phyloP scores from a whole-genome alignment of 208 protist genomes.

The Trypanosoma avium region DNA sequence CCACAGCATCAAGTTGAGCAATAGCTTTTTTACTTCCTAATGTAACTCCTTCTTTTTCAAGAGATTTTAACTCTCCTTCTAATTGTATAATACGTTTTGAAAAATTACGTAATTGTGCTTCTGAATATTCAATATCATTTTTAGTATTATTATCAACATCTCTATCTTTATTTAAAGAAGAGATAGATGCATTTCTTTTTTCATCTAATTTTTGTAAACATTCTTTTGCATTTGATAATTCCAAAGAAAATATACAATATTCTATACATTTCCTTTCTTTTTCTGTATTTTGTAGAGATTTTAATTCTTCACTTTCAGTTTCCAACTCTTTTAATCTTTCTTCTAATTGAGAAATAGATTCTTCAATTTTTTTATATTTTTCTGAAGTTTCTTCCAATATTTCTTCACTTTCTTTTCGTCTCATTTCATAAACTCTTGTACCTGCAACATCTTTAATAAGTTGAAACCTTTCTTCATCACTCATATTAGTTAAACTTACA shows the following conservation, averaged over 20 bases:
- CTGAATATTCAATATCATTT: constrained; percentile 36
- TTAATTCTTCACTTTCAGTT: constrained; percentile 94
- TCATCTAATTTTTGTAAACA: constrained; percentile 52
- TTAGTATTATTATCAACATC: constrained; percentile 47
- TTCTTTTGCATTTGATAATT: constrained; percentile 62
- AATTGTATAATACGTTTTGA: constrained; percentile 42
- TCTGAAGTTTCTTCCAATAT: constrained; percentile 93
- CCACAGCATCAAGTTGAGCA: constrained; percentile 58
- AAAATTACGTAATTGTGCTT: constrained; percentile 41
- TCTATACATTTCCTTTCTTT: constrained; percentile 89
- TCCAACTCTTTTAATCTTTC: constrained; percentile 94
- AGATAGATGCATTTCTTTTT: constrained; percentile 43
- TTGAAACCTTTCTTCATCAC: constrained; percentile 93
- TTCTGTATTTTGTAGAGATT: constrained; percentile 92
- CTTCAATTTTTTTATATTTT: constrained; percentile 87
- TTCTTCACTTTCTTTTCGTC: constrained; percentile 91
- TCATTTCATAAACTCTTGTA: constrained; percentile 97
- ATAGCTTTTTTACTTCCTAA: constrained; percentile 67
- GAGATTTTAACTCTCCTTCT: constrained; percentile 44
- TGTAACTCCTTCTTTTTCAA: constrained; percentile 57
- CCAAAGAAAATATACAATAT: constrained; percentile 87
- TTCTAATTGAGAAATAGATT: constrained; percentile 93
- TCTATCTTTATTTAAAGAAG: constrained; percentile 43
- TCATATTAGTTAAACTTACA: constrained; percentile 94
- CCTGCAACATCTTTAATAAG: constrained; percentile 99